These are phyloP conservation scores for Paecilomyces fulvus DNA, from an alignment of 2,329 filamentous ascomycete genomes.

Conservation along the genomic window DNA sequence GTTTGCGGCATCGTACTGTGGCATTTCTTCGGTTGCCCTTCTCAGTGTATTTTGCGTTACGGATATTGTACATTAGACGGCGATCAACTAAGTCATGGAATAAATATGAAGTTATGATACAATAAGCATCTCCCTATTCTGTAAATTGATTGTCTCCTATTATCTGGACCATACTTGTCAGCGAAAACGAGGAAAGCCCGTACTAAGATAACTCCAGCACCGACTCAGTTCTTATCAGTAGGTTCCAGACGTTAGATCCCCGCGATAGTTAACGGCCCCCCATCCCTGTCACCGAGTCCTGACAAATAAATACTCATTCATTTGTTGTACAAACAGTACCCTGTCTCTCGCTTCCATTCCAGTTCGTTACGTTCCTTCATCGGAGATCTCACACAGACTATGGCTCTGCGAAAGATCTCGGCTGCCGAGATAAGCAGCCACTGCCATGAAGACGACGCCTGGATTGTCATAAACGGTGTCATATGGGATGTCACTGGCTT, in stretches of 20 bases:
- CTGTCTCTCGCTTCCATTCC: not conserved
- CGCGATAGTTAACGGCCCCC: not conserved
- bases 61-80: not conserved
- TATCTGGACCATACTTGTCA: too few relatives aligned
- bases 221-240: not conserved
- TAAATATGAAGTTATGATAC: not conserved
- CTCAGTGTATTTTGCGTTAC: not conserved
- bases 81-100: not conserved
- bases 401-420: not conserved
- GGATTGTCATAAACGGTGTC: conserved; percentile 56
- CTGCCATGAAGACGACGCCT: conserved; percentile 33
- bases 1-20: not conserved
- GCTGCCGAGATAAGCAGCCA: not conserved
- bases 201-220: not conserved
- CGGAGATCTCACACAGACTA: not conserved
- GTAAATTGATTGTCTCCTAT: not conserved
- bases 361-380: not conserved
- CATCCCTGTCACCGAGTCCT: not conserved
- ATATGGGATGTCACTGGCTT: conserved; percentile 57
- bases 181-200: too few relatives aligned
- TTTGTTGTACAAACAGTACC: not conserved
- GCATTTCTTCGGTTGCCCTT: not conserved
- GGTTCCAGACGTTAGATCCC: not conserved
- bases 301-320: not conserved
- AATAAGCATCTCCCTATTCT: not conserved